Base-by-base conservation (phyloP, 116 monocot genomes). In the Papilionanthe hybrid region DNA sequence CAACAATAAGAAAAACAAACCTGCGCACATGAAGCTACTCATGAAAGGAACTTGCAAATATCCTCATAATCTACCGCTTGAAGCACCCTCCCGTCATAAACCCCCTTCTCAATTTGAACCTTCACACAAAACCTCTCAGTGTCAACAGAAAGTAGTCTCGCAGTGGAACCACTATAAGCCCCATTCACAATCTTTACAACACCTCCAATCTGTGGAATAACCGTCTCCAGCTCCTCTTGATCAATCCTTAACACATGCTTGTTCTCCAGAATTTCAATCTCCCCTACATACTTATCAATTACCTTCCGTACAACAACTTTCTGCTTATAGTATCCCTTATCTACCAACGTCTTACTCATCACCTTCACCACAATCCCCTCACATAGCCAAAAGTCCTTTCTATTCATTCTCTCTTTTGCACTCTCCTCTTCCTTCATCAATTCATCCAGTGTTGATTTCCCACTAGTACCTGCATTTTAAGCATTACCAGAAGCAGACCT, bases 361-460 rank as follows among this genome's bases (percentile, higher is more conserved):
- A 97, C 91, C 85, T 97, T 97, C 32, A 97, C 97, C 50, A 94
- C 88, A 73, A 97, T 92, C 47, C 91, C 94, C 79, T 92, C 90
- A 44, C 87, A 94, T 10, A 97, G 83, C 97, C 94, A 97, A 58
- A 92, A 97, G 78, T 94, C 97, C 86, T 91, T 97, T 72, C 97
- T 83, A 56, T 94, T 97, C 66, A 82, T 94, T 82, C 86, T 83
- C 84, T 97, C 97, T 86, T 94, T 97, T 2, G 88, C 84, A 78
- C 88, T 94, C 85, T 97, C 97, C 80, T 97, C 97, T 87, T 97
- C 97, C 68, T 13, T 89, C 91, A 97, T 97, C 86, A 97, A 72
- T 72, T 92, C 88, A 49, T 94, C 92, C 79, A 97, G 72, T 2
- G 87, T 86, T 9, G 89, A 89, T 37, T 22, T 72, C 2, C 85